Conservation (phyloP, 805 yeast genomes). For the Tetrapisispora iriomotensis region DNA sequence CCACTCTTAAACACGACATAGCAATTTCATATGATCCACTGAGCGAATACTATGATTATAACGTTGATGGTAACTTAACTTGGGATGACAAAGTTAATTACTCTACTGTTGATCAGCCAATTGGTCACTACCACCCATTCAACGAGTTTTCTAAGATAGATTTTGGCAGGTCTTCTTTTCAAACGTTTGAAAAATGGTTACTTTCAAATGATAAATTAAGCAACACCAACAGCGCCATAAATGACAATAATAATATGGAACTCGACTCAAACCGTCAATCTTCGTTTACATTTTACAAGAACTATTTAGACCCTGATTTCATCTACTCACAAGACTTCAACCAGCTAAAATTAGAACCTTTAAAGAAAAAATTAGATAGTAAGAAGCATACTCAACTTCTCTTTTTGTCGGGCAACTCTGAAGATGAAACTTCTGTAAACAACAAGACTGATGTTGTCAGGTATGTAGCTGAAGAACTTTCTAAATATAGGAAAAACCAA, state of each 20-base stretch:
- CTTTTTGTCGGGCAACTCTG: neutral
- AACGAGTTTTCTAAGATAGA: neutral
- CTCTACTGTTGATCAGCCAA: neutral
- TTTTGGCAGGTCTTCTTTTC: neutral
- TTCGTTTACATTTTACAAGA: neutral
- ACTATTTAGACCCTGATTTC: neutral
- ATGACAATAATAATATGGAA: neutral
- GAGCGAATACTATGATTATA: neutral
- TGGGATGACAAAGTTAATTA: slow-evolving; percentile 1
- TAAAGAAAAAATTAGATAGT: neutral
- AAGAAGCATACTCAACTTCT: neutral
- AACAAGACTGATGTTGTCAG: neutral
- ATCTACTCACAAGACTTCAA: too few species aligned
- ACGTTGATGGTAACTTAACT: neutral
- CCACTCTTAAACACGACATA: slow-evolving; percentile 1
- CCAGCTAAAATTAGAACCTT: neutral
- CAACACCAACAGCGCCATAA: neutral
- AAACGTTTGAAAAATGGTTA: slow-evolving; percentile 1
- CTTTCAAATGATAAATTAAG: neutral
- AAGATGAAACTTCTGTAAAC: neutral
- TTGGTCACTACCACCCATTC: neutral
- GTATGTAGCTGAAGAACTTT: neutral
- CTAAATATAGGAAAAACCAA: neutral
- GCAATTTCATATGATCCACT: neutral
- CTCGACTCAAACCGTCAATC: neutral